A percentile compares a stretch with the other conserved stretches of the same genome.
These are phyloP conservation scores for Ustilago curta DNA, from an alignment of 1,284 basidiomycete genomes.

Conservation along the genomic window DNA sequence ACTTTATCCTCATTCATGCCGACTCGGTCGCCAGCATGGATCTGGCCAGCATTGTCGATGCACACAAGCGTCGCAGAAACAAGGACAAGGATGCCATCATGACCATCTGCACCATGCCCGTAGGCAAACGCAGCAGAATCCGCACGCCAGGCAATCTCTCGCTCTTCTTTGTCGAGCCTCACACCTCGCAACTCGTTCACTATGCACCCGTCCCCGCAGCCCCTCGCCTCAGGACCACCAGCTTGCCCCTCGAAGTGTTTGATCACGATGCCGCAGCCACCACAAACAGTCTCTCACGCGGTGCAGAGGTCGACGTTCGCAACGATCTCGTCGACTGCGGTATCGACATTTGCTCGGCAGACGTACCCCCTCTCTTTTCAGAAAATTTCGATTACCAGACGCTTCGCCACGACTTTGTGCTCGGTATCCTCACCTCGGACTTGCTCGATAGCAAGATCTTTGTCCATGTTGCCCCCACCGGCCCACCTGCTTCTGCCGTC, in stretches of 20 bases:
- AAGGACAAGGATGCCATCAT: constrained; percentile 92
- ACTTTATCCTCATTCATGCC: constrained; percentile 83
- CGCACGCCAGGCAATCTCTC: constrained; percentile 57
- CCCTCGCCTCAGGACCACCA: constrained; percentile 53
- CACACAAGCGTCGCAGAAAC: constrained; percentile 87
- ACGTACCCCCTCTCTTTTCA: constrained; percentile 93
- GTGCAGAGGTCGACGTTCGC: constrained; percentile 79
- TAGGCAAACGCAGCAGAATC: constrained; percentile 36
- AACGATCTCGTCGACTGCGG: constrained; percentile 88
- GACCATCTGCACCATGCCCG: constrained; percentile 73
- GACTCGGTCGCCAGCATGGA: constrained; percentile 94
- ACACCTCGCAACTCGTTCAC: constrained; percentile 68
- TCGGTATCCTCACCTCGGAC: constrained; percentile 95
- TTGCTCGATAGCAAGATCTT: constrained; percentile 94
- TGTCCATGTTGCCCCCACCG: constrained; percentile 78
- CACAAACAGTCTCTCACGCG: constrained; percentile 39
- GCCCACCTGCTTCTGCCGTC: constrained; percentile 34
- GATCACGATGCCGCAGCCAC: constrained; percentile 49
- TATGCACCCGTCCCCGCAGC: constrained; percentile 66
- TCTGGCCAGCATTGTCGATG: constrained; percentile 86
- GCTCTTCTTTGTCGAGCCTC: constrained; percentile 57
- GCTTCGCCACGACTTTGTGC: constrained; percentile 90
- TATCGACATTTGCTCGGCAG: constrained; percentile 75
- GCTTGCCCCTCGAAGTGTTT: constrained; percentile 64
- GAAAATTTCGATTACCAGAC: constrained; percentile 99